Conservation (phyloP, 306 rosid genomes). For the Acmispon strigosus region DNA sequence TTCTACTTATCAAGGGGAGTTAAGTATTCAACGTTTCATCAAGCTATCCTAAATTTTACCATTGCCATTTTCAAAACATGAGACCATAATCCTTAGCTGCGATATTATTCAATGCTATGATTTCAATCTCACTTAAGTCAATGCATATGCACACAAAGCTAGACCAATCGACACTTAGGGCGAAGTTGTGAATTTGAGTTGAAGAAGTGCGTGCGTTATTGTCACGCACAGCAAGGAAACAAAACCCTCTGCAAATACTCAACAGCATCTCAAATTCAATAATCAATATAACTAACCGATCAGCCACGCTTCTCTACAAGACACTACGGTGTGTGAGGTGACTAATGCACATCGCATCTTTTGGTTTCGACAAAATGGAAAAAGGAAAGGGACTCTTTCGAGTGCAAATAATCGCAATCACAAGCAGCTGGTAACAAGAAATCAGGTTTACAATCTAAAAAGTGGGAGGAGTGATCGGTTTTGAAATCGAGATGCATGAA, state of each 20-base stretch:
- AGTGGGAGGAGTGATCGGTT: neutral
- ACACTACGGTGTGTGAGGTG: neutral
- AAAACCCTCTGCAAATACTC: neutral
- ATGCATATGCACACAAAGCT: neutral
- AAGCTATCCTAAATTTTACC: neutral
- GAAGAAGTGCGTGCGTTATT: slow-evolving; percentile 4
- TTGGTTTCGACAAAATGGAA: neutral
- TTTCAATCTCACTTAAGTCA: neutral
- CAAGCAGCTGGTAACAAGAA: neutral
- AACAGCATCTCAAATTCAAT: neutral
- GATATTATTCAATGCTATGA: neutral
- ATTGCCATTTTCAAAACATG: neutral
- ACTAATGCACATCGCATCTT: neutral
- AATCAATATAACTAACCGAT: neutral
- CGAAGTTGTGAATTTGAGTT: neutral
- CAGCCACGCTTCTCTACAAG: neutral
- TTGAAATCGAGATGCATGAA: neutral
- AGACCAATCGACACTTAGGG: neutral
- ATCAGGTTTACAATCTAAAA: neutral
- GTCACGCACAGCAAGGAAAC: neutral
- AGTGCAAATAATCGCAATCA: neutral
- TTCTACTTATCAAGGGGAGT: neutral
- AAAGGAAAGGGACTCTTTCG: no score
- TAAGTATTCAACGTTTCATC: neutral
- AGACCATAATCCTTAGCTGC: neutral